Evolutionary conservation across 805 yeast genomes (phyloP).

Genomic region (Crinitomyces ghanaensis): DNA sequence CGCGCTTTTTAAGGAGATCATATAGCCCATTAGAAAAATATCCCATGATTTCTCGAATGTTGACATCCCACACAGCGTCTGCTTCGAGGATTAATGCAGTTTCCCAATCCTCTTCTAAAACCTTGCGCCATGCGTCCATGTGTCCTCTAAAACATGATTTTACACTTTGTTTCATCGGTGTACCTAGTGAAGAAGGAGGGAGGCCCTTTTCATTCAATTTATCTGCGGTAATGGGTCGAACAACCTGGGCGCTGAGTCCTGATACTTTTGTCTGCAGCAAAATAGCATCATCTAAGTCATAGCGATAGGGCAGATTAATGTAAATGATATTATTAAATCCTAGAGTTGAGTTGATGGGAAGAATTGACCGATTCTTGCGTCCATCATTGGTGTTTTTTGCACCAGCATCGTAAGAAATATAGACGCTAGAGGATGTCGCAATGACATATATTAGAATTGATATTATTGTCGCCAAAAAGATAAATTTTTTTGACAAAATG

Average conservation of each 20-base stretch:
- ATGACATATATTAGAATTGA: too few species aligned
- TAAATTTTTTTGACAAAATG: too few species aligned
- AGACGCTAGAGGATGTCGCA: too few species aligned
- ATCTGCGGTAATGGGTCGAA: slow-evolving; percentile 1
- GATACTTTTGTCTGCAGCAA: slow-evolving; percentile 6
- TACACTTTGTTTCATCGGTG: slow-evolving; percentile 1
- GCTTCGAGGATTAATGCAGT: slow-evolving; percentile 9
- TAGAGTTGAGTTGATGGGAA: slow-evolving; percentile 11
- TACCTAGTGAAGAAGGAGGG: slow-evolving; percentile 6
- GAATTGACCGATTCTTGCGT: too few species aligned
- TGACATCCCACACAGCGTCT: slow-evolving; percentile 13
- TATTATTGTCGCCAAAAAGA: too few species aligned
- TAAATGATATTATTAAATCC: slow-evolving; percentile 9
- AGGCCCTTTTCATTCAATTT: slow-evolving; percentile 4
- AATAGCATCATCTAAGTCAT: slow-evolving; percentile 10
- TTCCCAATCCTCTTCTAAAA: slow-evolving; percentile 8
- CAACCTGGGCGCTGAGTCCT: slow-evolving; percentile 4
- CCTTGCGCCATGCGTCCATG: slow-evolving; percentile 9
- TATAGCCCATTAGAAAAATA: neutral
- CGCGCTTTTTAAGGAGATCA: neutral
- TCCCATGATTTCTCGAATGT: slow-evolving; percentile 4
- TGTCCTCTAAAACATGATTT: slow-evolving; percentile 11
- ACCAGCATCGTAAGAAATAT: too few species aligned
- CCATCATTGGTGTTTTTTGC: too few species aligned
- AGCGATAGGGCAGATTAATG: slow-evolving; percentile 9